These are phyloP conservation scores for Suillus ampliporus DNA, from an alignment of 768 basidiomycete genomes.

Conservation along the genomic window DNA sequence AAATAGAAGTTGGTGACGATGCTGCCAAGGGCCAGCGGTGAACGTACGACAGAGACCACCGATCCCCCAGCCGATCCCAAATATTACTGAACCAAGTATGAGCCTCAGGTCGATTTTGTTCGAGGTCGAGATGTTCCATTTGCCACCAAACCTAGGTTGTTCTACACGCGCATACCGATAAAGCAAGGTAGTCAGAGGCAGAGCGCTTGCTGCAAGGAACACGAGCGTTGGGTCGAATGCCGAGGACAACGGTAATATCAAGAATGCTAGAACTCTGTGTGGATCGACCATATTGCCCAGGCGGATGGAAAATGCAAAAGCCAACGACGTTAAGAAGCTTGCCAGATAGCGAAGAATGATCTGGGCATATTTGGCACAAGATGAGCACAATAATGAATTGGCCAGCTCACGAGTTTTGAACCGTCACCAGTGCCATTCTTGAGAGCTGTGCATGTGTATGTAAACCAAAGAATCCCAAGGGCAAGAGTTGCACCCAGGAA, in stretches of 20 bases:
- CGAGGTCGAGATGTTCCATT: constrained; percentile 47
- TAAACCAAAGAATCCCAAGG: constrained; percentile 10
- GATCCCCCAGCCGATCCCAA: constrained; percentile 68
- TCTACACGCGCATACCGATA: constrained; percentile 48
- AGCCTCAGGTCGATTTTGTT: constrained; percentile 51
- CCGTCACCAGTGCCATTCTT: background rate
- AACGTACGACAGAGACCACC: constrained; percentile 66
- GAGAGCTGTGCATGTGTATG: background rate
- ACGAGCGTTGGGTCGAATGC: constrained; percentile 63
- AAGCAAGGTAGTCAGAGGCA: constrained; percentile 51
- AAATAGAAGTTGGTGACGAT: constrained; percentile 11
- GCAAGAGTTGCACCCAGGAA: constrained; percentile 30
- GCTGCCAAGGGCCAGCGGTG: background rate
- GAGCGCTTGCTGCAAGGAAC: constrained; percentile 56
- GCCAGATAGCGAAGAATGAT: constrained; percentile 44
- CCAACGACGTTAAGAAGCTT: constrained; percentile 47
- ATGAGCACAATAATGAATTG: background rate
- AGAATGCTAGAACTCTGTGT: constrained; percentile 55
- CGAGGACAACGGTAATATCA: constrained; percentile 51
- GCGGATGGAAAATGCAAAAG: constrained; percentile 59
- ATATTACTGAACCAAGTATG: constrained; percentile 56
- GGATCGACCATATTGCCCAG: constrained; percentile 60
- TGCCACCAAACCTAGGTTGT: constrained; percentile 48
- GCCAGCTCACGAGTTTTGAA: background rate
- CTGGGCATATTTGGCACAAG: constrained; percentile 14